A percentile compares a stretch with the other conserved stretches of the same genome.
These are phyloP conservation scores for Rhynchospora breviuscula DNA, from an alignment of 176 grass and related monocot genomes.

Conservation along the genomic window DNA sequence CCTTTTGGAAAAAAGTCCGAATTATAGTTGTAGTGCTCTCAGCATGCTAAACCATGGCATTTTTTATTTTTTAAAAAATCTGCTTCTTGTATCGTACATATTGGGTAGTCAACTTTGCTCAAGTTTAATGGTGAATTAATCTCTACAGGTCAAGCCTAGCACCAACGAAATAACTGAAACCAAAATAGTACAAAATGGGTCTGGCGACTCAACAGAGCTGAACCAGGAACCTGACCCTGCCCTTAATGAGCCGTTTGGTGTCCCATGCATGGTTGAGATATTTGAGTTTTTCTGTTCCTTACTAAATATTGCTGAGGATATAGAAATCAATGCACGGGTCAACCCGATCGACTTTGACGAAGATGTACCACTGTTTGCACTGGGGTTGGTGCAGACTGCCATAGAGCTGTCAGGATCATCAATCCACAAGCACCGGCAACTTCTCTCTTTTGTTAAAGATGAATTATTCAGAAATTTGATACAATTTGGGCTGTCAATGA, in stretches of 20 bases:
- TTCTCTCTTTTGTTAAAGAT: constrained; percentile 79
- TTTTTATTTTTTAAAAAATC: background rate
- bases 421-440: constrained; percentile 53
- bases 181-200: constrained; percentile 49
- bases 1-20: too few relatives aligned
- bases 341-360: constrained; percentile 86
- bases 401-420: constrained; percentile 62
- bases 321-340: constrained; percentile 64
- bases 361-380: constrained; percentile 89
- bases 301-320: constrained; percentile 82
- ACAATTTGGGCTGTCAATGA: constrained; percentile 93
- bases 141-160: constrained; percentile 39
- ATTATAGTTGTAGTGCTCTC: too few relatives aligned
- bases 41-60: background rate
- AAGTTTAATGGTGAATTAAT: constrained; percentile 4
- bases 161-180: constrained; percentile 42
- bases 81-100: background rate
- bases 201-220: constrained; percentile 18
- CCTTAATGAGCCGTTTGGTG: constrained; percentile 60
- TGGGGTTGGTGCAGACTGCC: constrained; percentile 77
- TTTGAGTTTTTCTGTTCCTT: constrained; percentile 93
- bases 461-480: constrained; percentile 89
- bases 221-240: constrained; percentile 35
- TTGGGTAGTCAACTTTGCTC: background rate
- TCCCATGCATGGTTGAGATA: constrained; percentile 95